These are phyloP conservation scores for Paramecium octaurelia DNA, from an alignment of 73 alveolate species.

Conservation along the genomic window DNA sequence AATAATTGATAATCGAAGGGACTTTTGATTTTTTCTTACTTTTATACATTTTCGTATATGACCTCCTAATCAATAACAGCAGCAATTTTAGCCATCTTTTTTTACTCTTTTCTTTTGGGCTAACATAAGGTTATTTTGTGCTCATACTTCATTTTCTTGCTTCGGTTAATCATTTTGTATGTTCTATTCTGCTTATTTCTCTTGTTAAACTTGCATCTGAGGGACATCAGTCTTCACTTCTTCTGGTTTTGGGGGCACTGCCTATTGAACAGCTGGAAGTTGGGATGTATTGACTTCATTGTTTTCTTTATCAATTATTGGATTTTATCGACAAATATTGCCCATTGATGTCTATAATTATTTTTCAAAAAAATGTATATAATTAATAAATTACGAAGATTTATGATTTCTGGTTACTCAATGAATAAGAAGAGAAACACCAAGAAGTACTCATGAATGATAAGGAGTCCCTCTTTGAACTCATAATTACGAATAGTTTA, in stretches of 20 bases:
- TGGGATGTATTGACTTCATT: not conserved
- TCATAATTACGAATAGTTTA: not conserved
- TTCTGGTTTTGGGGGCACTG: not conserved
- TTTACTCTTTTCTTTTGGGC: slow-evolving; percentile 10
- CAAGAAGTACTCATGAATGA: not conserved
- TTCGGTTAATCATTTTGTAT: not conserved
- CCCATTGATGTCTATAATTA: not conserved
- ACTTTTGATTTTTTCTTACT: slow-evolving; percentile 17
- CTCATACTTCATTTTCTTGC: not conserved
- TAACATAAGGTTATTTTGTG: not conserved
- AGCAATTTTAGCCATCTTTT: slow-evolving; percentile 29
- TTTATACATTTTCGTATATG: not conserved
- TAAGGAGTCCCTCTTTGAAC: not conserved
- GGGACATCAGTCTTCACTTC: not conserved
- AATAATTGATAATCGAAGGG: slow-evolving; percentile 19
- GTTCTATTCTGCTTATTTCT: not conserved
- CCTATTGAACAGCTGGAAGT: not conserved
- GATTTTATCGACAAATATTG: slow-evolving; percentile 11
- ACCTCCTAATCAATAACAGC: slow-evolving; percentile 16
- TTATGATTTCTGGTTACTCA: not conserved
- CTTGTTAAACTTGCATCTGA: not conserved
- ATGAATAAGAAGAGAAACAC: not conserved
- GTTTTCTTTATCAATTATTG: not conserved
- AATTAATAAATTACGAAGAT: not conserved
- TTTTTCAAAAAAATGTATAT: not conserved